phyloP scores from a whole-genome alignment of 208 protist species.

The Trypanosoma lewisi region DNA sequence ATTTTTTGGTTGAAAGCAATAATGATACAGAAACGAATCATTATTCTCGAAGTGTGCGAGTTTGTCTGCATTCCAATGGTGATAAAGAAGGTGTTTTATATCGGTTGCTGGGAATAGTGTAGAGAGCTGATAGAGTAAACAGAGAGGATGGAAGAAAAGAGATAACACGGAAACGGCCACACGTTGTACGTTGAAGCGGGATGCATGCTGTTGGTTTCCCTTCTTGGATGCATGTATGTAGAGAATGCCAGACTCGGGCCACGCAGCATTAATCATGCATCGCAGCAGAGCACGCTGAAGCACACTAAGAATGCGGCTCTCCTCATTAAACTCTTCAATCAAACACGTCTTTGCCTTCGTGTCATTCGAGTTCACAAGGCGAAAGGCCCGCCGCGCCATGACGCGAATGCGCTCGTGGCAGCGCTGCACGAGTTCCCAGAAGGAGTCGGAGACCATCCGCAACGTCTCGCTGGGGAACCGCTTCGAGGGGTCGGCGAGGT shows the following conservation, averaged over 20 bases:
- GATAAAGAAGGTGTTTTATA: conserved; percentile 37
- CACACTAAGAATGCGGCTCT: conserved; percentile 48
- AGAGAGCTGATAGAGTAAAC: conserved; percentile 55
- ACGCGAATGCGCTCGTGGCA: conserved; percentile 58
- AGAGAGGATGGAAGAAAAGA: conserved; percentile 59
- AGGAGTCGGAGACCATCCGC: conserved; percentile 41
- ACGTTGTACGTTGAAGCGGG: conserved; percentile 21
- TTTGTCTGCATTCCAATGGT: conserved; percentile 49
- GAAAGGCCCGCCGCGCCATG: conserved; percentile 45
- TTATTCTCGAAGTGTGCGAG: conserved; percentile 41
- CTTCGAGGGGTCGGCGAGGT: conserved; percentile 6
- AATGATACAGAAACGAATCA: conserved; percentile 55
- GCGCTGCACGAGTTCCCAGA: conserved; percentile 51
- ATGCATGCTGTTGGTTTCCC: conserved; percentile 17
- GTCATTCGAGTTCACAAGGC: conserved; percentile 8
- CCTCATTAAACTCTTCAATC: conserved; percentile 49
- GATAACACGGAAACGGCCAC: conserved; percentile 44
- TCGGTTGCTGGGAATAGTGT: conserved; percentile 62
- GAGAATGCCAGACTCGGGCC: conserved; percentile 76
- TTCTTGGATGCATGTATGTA: conserved; percentile 36
- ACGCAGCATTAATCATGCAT: conserved; percentile 71
- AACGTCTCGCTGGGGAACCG: conserved; percentile 39
- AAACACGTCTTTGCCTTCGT: conserved; percentile 25
- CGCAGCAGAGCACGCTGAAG: conserved; percentile 48
- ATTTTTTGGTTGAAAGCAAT: conserved; percentile 48